phyloP scores from a whole-genome alignment of 768 basidiomycete species.

The Tricholoma flavovirens region DNA sequence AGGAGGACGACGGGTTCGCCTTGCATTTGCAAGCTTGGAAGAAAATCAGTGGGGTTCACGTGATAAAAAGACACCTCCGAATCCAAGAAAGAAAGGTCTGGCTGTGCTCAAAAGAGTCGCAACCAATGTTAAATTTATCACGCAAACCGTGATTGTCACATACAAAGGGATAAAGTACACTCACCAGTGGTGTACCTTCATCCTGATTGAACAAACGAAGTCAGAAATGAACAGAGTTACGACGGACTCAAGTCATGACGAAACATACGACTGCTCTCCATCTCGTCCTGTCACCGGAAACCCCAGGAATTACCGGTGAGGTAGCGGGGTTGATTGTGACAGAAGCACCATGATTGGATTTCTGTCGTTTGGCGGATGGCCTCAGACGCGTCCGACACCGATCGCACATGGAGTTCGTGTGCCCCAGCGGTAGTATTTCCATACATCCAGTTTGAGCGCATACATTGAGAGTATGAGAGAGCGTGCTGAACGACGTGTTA shows the following conservation, averaged over 20 bases:
- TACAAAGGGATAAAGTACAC: neutral
- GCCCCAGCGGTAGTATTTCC: neutral
- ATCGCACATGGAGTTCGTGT: neutral
- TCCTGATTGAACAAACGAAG: neutral
- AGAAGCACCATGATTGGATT: neutral
- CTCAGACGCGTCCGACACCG: neutral
- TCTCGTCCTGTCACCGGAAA: neutral
- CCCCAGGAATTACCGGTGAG: too few relatives aligned
- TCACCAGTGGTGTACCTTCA: neutral
- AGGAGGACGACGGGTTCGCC: neutral
- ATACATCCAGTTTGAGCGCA: neutral
- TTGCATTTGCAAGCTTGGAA: neutral
- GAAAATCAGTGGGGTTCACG: neutral
- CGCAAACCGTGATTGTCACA: neutral
- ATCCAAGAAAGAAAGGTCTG: neutral
- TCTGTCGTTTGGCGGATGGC: neutral
- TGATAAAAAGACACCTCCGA: neutral
- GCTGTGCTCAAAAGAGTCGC: neutral
- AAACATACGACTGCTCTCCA: neutral
- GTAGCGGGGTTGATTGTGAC: neutral
- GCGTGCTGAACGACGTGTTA: neutral
- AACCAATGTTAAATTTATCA: neutral
- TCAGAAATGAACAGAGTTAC: neutral
- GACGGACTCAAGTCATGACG: neutral
- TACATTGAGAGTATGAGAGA: too few relatives aligned